Evolutionary conservation across 306 rosid species (phyloP), one percentile per base, ranked within the genome.

Genomic region (Oxytropis ochrocephala): DNA sequence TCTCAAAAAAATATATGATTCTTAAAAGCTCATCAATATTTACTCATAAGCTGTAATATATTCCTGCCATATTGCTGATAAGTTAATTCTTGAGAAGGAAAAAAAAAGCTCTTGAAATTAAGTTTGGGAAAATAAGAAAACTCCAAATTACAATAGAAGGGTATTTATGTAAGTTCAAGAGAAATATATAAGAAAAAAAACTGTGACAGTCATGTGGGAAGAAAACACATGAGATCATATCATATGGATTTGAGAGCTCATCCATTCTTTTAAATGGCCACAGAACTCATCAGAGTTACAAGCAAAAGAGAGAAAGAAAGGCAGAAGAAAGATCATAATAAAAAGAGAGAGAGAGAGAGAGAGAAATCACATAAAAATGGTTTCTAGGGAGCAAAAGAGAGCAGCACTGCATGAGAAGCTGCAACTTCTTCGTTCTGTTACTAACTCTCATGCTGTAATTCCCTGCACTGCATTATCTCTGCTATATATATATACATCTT

Each of bases 371-470:
- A 18, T 47, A 5, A 50, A 51, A 68, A 92, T 94, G 99, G 91
- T 85, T 74, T 88, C 99, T 73, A 91, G 87, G 82, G 96, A 91
- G 91, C 97, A 78, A 84, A 88, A 87, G 88, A 84, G 83, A 70
- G 86, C 85, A 77, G 86, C 71, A 75, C 92, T 91, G 82, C 93
- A 91, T 84, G 96, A 94, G 85, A 89, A 94, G 84, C 91, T 94
- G 63, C 97, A 91, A 76, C 85, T 88, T 35, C 99, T 94, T 90
- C 97, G 99, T 69, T 94, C 97, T 69, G 79, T 94, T 77, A 94
- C 99, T 64, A 85, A 91, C 80, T 91, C 99, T 81, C 86, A 87
- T 76, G 92, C 99, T 85, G 99, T 94, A 94, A 88, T 68, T 84
- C 76, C 75, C 83, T 75, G 54, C 2, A 24, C n/a, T n/a, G n/a